These are phyloP conservation scores for Eucalyptus regnans DNA, from an alignment of 345 rosid species.

Conservation along the genomic window DNA sequence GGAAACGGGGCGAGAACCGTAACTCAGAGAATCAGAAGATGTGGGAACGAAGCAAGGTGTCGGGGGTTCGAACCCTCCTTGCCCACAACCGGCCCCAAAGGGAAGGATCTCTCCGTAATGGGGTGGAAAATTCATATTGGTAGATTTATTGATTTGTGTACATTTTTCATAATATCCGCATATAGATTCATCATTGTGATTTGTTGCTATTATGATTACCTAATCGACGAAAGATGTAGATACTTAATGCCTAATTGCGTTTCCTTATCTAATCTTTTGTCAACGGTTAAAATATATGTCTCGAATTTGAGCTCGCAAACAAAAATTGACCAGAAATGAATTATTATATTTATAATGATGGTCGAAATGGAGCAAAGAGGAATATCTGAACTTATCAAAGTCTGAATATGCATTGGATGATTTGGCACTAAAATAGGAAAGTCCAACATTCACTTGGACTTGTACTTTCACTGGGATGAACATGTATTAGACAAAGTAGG, in stretches of 20 bases:
- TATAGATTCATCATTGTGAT: background rate
- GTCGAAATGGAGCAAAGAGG: too few relatives aligned
- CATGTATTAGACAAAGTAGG: too few relatives aligned
- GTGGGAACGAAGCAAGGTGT: background rate
- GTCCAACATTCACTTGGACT: too few relatives aligned
- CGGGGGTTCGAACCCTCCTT: background rate
- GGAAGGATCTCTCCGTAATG: background rate
- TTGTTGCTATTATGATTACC: background rate
- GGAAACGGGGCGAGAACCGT: background rate
- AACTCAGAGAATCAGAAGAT: background rate
- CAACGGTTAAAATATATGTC: too few relatives aligned
- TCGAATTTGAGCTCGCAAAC: too few relatives aligned
- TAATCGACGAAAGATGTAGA: background rate
- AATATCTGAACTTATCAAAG: too few relatives aligned
- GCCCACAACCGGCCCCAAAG: background rate
- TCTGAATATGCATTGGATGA: too few relatives aligned
- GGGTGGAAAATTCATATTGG: background rate
- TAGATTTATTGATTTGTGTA: background rate
- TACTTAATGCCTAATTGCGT: background rate
- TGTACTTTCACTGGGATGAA: too few relatives aligned
- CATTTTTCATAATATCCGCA: background rate
- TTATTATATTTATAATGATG: too few relatives aligned
- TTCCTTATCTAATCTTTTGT: background rate
- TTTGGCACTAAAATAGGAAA: too few relatives aligned
- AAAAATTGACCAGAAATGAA: too few relatives aligned